Conservation (phyloP, 2,329 filamentous ascomycete genomes). For the Colletotrichum endophyticum region DNA sequence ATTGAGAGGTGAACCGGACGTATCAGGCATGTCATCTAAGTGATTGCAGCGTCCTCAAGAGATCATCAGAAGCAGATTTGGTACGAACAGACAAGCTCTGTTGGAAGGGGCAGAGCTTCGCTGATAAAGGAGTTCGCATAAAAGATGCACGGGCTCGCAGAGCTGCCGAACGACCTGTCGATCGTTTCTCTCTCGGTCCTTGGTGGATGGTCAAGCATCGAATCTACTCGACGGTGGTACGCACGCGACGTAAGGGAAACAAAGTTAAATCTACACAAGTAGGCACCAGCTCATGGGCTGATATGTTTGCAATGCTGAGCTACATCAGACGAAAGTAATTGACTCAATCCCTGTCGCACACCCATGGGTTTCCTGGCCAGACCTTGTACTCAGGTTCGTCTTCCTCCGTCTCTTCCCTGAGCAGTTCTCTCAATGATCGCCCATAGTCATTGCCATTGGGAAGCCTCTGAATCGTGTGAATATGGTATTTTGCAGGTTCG, state of each 20-base stretch:
- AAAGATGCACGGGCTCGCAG: background rate
- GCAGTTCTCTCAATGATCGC: background rate
- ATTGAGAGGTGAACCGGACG: background rate
- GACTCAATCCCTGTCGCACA: background rate
- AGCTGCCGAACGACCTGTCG: background rate
- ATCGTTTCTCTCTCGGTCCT: background rate
- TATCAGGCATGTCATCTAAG: background rate
- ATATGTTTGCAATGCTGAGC: background rate
- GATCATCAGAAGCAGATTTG: background rate
- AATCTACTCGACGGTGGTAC: background rate
- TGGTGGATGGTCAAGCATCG: background rate
- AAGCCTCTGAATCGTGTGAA: background rate
- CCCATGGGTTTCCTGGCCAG: background rate
- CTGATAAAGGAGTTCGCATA: background rate
- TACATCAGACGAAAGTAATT: background rate
- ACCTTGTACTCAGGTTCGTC: background rate
- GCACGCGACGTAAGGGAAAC: background rate
- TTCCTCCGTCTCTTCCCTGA: background rate
- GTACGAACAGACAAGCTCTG: background rate
- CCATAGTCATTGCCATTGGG: background rate
- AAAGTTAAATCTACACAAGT: background rate
- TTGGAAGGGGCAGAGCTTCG: fast-evolving
- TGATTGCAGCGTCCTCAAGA: background rate
- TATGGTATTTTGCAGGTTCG: background rate
- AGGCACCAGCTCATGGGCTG: background rate